Evolutionary conservation across 2,329 filamentous ascomycete species (phyloP), one percentile per base, ranked within the genome.

Genomic region (Clarireedia hainanense): DNA sequence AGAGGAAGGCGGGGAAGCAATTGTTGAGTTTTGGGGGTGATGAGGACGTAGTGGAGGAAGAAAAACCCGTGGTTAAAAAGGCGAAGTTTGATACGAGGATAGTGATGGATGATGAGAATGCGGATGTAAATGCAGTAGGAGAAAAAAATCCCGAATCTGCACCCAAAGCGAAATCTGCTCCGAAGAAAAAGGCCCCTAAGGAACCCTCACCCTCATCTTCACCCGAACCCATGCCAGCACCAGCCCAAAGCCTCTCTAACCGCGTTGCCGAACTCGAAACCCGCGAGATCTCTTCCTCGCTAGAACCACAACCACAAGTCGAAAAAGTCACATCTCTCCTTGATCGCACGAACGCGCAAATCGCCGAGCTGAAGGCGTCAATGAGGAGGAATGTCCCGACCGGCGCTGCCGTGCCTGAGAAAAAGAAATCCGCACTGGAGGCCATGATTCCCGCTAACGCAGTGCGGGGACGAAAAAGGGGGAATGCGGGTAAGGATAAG

Each of bases 41-140:
- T 55, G 75, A 75, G 20, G 76, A 71, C 7, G 83, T 79, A 2
- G 83, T 78, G 15, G 43, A 30, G 7, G 27, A 17, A 5, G 76
- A 68, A 3, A 81, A 79, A 7, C 72, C 76, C 30, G 84, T 84
- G 0, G 73, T 86, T 1, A 67, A 82, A 69, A 91, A 89, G 69
- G 76, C 82, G 24, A 92, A 91, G 69, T 91, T 88, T 64, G 89
- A 92, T 65, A 83, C 86, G 1, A 81, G 88, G 61, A 80, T 92
- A 50, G 84, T 89, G 17, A 82, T 81, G 69, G 79, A 81, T 36
- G 75, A 78, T 15, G 73, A 76, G n/a, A 75, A 76, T 14, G 56
- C 57, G 10, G 55, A 60, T 34, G 15, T 17, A 4, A 30, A 30
- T 30, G 9, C 27, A 30, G 10, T 10, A 30, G 27, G 6, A 30